Evolutionary conservation across 1,139 yeast genomes (phyloP), one percentile per base, ranked within the genome.

Genomic region (Groenewaldozyma sp.): DNA sequence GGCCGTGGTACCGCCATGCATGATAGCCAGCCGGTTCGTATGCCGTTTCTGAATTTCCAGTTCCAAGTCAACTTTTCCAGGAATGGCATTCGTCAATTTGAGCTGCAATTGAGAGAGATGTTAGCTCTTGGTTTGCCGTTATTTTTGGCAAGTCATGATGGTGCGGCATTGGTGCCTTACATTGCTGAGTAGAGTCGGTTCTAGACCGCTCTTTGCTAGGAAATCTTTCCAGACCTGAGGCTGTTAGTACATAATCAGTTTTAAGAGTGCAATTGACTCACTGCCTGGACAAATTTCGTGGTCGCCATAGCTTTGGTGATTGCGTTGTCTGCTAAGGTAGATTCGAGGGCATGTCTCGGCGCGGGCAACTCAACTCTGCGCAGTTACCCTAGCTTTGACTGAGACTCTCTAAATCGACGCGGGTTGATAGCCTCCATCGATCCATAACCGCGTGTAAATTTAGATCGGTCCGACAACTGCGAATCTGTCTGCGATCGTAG

Each of bases 1-100:
- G 3, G 70, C 65, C 24, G 67, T 50, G 3, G 67, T 62, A 1
- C 71, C 71, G 11, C 71, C 71, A 39, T 66, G 71, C 19, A 67
- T 54, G 17, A 59, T 60, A 28, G 59, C 53, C 16, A 65, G 55
- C 6, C 70, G 62, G 46, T 65, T 65, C 63, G 59, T 57, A 43
- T 65, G 70, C 40, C 51, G 49, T 31, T 55, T 48, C 40, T 63
- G 65, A 22, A 65, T 48, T 2, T 54, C 49, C 36, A 65, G 43
- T 26, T 53, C 56, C 40, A 63, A 47, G 13, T 52, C 45, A 3
- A 66, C 70, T 28, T 43, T 43, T 9, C 67, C 66, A 1, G 62
- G 63, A 13, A 35, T 42, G 3, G 70, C 67, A 14, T 46, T 45
- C 4, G 48, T 37, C 24, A 64, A 41, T 9, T 36, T 38, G 34